A percentile compares a stretch with the other conserved stretches of the same genome.
Evolutionary conservation across 306 rosid species (phyloP).

Genomic region (Purshia tridentata): DNA sequence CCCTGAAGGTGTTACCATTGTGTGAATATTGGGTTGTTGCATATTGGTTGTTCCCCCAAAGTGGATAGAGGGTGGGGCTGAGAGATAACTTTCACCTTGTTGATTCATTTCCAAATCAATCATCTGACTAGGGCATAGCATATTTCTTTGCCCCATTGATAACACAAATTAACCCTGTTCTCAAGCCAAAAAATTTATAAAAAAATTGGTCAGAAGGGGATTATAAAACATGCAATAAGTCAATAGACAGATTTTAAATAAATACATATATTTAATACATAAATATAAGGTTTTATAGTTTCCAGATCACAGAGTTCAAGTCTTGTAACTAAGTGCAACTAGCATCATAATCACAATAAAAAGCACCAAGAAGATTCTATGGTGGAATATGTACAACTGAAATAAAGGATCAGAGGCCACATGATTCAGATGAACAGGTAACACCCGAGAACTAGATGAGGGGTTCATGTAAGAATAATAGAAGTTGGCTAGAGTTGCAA

Average conservation of each 20-base stretch:
- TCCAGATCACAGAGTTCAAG: neutral
- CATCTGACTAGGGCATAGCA: slow-evolving; percentile 45
- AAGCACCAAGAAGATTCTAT: neutral
- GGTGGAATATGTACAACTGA: neutral
- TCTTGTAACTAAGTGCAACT: neutral
- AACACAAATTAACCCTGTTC: slow-evolving; percentile 41
- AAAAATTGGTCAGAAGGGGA: slow-evolving; percentile 22
- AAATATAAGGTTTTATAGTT: neutral
- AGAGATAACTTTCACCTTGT: slow-evolving; percentile 62
- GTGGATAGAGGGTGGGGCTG: slow-evolving; percentile 56
- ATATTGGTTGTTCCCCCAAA: slow-evolving; percentile 42
- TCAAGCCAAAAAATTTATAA: slow-evolving; percentile 18
- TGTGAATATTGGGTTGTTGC: slow-evolving; percentile 52
- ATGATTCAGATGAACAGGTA: slow-evolving; percentile 60
- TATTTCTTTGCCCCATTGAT: slow-evolving; percentile 53
- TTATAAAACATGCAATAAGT: neutral
- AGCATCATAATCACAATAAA: neutral
- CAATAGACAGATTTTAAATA: neutral
- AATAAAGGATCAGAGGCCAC: slow-evolving; percentile 45
- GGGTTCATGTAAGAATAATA: slow-evolving; percentile 69
- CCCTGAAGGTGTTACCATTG: slow-evolving; percentile 63
- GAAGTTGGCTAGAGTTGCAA: slow-evolving; percentile 48
- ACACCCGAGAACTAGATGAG: slow-evolving; percentile 55
- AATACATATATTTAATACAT: neutral
- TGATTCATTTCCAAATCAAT: slow-evolving; percentile 71